Conservation (phyloP, 2,329 filamentous ascomycete species). For the Chrysosporium queenslandicum region DNA sequence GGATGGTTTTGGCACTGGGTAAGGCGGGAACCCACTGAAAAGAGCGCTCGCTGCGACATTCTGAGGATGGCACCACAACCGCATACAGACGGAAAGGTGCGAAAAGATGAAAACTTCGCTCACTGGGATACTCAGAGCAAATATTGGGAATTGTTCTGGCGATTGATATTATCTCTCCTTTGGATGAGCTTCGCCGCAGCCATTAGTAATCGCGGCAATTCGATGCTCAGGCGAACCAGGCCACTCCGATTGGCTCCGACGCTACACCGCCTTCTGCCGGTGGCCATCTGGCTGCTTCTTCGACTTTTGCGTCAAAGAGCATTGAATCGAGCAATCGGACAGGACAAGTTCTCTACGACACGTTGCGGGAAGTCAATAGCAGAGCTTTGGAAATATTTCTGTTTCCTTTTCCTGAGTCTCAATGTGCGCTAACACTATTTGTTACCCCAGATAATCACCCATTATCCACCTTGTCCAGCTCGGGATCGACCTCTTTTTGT, state of each 20-base stretch:
- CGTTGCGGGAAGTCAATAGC: no score
- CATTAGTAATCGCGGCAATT: conserved; percentile 1
- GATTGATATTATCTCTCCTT: not conserved
- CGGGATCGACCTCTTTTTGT: no score
- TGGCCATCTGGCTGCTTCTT: not conserved
- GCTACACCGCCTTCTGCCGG: not conserved
- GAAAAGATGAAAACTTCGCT: not conserved
- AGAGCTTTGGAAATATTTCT: no score
- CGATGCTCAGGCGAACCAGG: not conserved
- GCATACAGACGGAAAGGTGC: not conserved
- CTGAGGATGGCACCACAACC: not conserved
- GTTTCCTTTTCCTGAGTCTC: no score
- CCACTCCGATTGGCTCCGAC: conserved; percentile 2
- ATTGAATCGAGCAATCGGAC: no score
- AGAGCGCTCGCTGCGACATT: conserved; percentile 27
- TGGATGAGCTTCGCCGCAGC: not conserved
- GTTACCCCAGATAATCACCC: no score
- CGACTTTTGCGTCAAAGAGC: not conserved
- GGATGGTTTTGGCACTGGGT: conserved; percentile 16
- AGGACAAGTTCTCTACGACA: no score
- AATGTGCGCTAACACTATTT: no score
- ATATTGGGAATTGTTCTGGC: not conserved
- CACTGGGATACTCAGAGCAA: not conserved
- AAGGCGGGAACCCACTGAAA: conserved; percentile 22
- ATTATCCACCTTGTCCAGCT: no score